phyloP scores from a whole-genome alignment of 352 stramenopile genomes.

The Phytophthora quininea region DNA sequence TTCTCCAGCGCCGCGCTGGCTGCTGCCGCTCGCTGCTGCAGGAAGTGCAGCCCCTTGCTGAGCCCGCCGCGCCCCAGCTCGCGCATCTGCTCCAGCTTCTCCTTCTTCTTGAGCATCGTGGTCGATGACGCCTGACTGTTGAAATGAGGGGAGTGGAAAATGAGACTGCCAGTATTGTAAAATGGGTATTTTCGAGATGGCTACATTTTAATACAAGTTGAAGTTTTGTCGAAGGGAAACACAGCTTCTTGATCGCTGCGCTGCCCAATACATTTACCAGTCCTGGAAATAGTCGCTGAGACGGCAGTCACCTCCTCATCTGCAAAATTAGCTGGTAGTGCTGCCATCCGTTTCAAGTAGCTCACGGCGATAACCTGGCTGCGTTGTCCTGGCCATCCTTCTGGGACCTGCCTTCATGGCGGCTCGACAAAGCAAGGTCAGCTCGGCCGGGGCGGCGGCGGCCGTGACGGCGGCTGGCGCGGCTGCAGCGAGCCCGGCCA shows the following conservation, averaged over 20 bases:
- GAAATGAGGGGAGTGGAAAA: not conserved
- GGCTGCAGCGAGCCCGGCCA: not conserved
- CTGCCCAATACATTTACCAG: no score
- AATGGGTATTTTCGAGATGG: no score
- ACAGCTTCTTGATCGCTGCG: no score
- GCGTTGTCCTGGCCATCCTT: not conserved
- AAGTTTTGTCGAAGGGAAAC: no score
- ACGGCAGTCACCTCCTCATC: not conserved
- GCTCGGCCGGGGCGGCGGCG: not conserved
- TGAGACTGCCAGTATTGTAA: no score
- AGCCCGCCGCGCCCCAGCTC: constrained; percentile 78
- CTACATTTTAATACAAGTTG: no score
- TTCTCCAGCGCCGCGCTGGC: constrained; percentile 26
- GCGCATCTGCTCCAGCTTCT: constrained; percentile 90
- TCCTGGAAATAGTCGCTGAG: not conserved
- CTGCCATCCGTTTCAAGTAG: no score
- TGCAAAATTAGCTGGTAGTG: not conserved
- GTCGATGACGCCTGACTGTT: not conserved
- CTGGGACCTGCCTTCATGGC: not conserved
- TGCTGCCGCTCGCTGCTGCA: constrained; percentile 44
- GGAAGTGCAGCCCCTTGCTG: constrained; percentile 81
- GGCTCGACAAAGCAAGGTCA: not conserved
- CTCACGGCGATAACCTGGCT: not conserved
- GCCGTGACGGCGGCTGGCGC: constrained; percentile 17
- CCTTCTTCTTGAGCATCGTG: constrained; percentile 82